phyloP scores from a whole-genome alignment of 2,329 filamentous ascomycete species.

The Chlorencoelia australis region DNA sequence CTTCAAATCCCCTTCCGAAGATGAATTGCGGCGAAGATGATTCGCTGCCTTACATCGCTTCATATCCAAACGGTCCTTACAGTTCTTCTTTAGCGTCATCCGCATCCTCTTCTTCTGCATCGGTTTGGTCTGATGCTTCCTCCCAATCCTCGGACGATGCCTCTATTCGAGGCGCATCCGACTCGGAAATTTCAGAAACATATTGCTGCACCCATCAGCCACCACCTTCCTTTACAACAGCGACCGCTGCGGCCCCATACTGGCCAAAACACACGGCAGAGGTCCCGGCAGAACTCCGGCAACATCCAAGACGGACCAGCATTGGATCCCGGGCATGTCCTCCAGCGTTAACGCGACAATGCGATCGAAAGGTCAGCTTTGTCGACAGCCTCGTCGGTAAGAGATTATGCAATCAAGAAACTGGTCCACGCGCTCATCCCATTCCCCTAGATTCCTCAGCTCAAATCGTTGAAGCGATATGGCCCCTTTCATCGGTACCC shows the following conservation, averaged over 20 bases:
- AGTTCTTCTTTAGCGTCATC: conserved; percentile 63
- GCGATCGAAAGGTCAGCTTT: conserved; percentile 87
- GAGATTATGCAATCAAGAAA: conserved; percentile 32
- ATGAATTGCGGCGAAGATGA: conserved; percentile 47
- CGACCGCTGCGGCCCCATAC: conserved; percentile 21
- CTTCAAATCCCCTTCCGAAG: conserved; percentile 32
- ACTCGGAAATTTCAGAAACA: conserved; percentile 37
- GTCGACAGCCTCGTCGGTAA: conserved; percentile 97
- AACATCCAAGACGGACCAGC: conserved; percentile 50
- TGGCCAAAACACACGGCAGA: conserved; percentile 31
- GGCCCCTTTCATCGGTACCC: conserved; percentile 78
- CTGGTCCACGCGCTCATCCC: conserved; percentile 28
- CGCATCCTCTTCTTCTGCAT: conserved; percentile 65
- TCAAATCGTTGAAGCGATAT: conserved; percentile 94
- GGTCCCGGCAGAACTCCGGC: conserved; percentile 51
- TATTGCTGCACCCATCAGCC: conserved; percentile 29
- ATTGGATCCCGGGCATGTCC: conserved; percentile 48
- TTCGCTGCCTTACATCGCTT: conserved; percentile 41
- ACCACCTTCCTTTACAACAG: conserved; percentile 26
- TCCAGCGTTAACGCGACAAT: conserved; percentile 72
- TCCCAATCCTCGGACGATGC: conserved; percentile 62
- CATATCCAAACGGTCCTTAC: conserved; percentile 49
- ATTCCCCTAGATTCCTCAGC: conserved; percentile 74
- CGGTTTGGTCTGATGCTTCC: conserved; percentile 66
- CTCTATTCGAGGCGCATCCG: conserved; percentile 46